Conservation (phyloP, 805 yeast genomes). For the Allodekkera sacchari region DNA sequence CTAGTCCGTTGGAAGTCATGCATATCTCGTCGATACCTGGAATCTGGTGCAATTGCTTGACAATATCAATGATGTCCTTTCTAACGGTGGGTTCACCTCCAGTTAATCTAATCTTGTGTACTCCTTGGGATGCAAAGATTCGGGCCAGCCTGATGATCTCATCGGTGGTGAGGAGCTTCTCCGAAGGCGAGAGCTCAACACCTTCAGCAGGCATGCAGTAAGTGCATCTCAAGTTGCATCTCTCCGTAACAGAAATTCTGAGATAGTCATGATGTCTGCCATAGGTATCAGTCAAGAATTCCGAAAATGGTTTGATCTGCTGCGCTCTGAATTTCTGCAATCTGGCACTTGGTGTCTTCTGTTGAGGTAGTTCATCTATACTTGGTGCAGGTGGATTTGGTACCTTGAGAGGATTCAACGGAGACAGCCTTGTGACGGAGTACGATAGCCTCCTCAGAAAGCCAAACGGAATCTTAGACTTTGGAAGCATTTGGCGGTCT, state of each 20-base stretch:
- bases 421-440: too few species aligned
- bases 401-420: too few species aligned
- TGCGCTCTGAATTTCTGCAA: constrained; percentile 8
- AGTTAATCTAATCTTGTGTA: constrained; percentile 41
- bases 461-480: too few species aligned
- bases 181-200: constrained; percentile 36
- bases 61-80: constrained; percentile 38
- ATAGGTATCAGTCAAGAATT: constrained; percentile 36
- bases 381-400: not conserved
- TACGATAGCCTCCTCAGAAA: too few species aligned
- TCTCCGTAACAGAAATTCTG: constrained; percentile 42
- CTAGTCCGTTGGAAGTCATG: constrained; percentile 44
- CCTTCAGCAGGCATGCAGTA: constrained; percentile 57
- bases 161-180: constrained; percentile 30
- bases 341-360: constrained; percentile 4
- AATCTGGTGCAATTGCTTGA: constrained; percentile 27
- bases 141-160: constrained; percentile 36
- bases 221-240: constrained; percentile 38
- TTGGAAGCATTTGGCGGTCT: too few species aligned
- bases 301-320: constrained; percentile 26
- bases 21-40: constrained; percentile 40
- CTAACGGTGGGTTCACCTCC: constrained; percentile 54
- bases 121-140: constrained; percentile 40
- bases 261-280: constrained; percentile 40
- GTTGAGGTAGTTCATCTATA: not conserved